A percentile compares a stretch with the other conserved stretches of the same genome.
phyloP scores from a whole-genome alignment of 2,329 filamentous ascomycete species.

The Sclerotinia borealis region DNA sequence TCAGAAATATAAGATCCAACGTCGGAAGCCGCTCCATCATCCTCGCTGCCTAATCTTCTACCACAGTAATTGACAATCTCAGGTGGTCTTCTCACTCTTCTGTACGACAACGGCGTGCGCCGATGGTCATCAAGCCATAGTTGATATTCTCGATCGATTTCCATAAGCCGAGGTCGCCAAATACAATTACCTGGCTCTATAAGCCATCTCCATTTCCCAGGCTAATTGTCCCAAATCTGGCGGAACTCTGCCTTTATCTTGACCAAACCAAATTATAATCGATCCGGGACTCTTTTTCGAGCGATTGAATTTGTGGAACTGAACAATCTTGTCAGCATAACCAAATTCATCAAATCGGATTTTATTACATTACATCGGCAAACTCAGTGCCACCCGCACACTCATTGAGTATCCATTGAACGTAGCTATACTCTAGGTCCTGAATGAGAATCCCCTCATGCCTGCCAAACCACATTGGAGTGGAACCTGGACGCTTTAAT shows the following conservation, averaged over 20 bases:
- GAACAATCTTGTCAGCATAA: not conserved
- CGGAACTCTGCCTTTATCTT: constrained; percentile 5
- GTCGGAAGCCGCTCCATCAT: not conserved
- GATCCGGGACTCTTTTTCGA: not conserved
- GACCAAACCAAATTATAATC: not conserved
- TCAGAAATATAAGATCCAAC: not conserved
- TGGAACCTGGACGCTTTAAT: not conserved
- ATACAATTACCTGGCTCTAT: not conserved
- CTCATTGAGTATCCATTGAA: not conserved
- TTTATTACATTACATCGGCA: not conserved
- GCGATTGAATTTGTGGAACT: not conserved
- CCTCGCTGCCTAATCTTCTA: not conserved
- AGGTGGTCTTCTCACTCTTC: not conserved
- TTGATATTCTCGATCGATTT: not conserved
- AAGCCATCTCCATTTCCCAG: not conserved
- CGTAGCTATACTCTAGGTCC: not conserved
- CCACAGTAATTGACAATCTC: not conserved
- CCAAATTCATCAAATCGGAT: not conserved
- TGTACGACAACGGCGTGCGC: not conserved
- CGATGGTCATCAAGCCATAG: not conserved
- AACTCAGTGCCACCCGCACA: not conserved
- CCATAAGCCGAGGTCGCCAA: not conserved
- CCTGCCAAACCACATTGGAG: not conserved
- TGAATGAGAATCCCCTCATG: not conserved
- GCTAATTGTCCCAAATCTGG: not conserved